Percentiles rank a stretch among this genome's conserved stretches.
phyloP scores from a whole-genome alignment of 768 basidiomycete genomes.

The Serendipita vermifera region DNA sequence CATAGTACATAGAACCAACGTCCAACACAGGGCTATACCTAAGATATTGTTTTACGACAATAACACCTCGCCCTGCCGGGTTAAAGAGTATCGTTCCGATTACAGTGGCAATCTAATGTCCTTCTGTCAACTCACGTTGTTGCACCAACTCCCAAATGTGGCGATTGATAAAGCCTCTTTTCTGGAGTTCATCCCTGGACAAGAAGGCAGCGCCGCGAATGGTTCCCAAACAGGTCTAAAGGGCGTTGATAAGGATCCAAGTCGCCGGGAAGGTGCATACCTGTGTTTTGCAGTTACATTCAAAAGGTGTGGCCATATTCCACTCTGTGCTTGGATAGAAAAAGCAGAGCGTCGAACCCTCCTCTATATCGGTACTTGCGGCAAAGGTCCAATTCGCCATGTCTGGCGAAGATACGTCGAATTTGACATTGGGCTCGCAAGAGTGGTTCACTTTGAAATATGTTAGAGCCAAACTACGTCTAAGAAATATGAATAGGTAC shows the following conservation, averaged over 20 bases:
- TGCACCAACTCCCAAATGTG: conserved; percentile 28
- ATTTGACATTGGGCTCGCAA: conserved; percentile 45
- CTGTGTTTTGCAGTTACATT: conserved; percentile 36
- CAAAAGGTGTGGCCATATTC: conserved; percentile 53
- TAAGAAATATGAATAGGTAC: conserved; percentile 24
- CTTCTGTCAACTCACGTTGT: too few species aligned
- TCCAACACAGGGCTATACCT: too few species aligned
- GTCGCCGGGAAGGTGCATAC: conserved; percentile 20
- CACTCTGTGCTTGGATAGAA: conserved; percentile 61
- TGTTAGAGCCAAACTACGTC: background rate
- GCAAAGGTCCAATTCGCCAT: conserved; percentile 36
- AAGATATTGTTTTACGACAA: too few species aligned
- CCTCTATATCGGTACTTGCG: conserved; percentile 30
- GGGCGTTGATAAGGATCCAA: background rate
- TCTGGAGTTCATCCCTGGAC: conserved; percentile 25
- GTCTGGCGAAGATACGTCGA: conserved; percentile 36
- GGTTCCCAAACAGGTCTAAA: conserved; percentile 33
- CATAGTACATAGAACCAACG: too few species aligned
- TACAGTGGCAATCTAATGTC: too few species aligned
- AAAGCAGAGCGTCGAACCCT: conserved; percentile 36
- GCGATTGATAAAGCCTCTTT: conserved; percentile 29
- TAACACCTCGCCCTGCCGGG: too few species aligned
- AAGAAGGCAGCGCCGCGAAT: conserved; percentile 38
- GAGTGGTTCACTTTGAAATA: conserved; percentile 55
- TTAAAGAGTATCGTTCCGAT: too few species aligned